Evolutionary conservation across 2,329 filamentous ascomycete genomes (phyloP), one percentile per base, ranked within the genome.

Genomic region (Hypoxylon sp.): DNA sequence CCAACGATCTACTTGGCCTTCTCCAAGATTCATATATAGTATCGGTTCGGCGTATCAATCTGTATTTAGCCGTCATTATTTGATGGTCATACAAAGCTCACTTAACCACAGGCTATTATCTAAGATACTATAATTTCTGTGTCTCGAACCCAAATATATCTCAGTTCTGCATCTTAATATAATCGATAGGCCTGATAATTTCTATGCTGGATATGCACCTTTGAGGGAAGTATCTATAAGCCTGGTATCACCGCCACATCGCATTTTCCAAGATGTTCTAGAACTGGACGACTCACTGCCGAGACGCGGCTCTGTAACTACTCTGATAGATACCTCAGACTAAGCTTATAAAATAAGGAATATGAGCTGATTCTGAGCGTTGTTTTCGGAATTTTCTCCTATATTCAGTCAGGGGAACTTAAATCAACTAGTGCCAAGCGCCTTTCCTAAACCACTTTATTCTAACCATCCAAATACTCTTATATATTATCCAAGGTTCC

Each of bases 31-130:
- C 34, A 62, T 43, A 60, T 51, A 34, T 46, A 30, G 38, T 14
- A 51, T 6, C 5, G 19, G 30, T 10, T 56, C 25, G 6, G 34
- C 32, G 51, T 38, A 30, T 38, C 23, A 21, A 19, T 59, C 34
- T 52, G 30, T 36, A 68, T 68, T 68, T 68, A 68, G 62, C 66
- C 66, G 46, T 53, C 56, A 65, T 56, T 30, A 51, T 23, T 34
- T 17, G 13, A 17, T 51, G 25, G 34, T 50, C 11, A 32, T 45
- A 56, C 19, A 45, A 5, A 32, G 11, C 53, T 56, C 30, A 68
- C 55, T 65, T 65, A 68, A 32, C 62, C 62, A 59, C 34, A 68
- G 66, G 58, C 66, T 68, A 50, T 43, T 68, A 68, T 65, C 34
- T 13, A 34, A 63, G 53, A 2, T 41, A 68, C 53, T 65, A 59